phyloP scores from a whole-genome alignment of 371 early-diverging fungal species.

The Chytridiales sp. region DNA sequence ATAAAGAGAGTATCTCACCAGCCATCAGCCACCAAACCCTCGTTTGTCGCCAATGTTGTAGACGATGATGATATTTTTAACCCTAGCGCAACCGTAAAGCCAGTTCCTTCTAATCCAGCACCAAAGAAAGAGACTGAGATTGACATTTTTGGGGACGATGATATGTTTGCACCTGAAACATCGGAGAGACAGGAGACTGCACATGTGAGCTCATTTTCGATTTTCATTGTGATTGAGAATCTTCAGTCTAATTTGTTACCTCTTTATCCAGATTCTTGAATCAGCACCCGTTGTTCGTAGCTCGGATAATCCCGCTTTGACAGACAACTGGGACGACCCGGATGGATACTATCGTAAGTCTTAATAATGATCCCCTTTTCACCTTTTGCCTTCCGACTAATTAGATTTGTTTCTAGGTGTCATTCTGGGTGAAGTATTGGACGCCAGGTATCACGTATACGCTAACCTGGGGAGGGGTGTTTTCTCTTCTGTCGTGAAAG shows the following conservation, averaged over 20 bases:
- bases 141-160: conserved; percentile 43
- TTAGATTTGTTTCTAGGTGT: conserved; percentile 51
- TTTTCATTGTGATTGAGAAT: neutral
- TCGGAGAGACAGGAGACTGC: conserved; percentile 17
- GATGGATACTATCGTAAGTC: conserved; percentile 93
- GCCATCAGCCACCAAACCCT: neutral
- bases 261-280: conserved; percentile 39
- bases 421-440: conserved; percentile 82
- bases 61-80: conserved; percentile 34
- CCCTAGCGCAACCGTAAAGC: neutral
- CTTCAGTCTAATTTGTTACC: neutral
- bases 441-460: conserved; percentile 82
- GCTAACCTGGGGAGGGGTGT: conserved; percentile 91
- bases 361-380: neutral
- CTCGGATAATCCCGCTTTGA: conserved; percentile 49
- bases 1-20: conserved; percentile 9
- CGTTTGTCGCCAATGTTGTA: neutral
- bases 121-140: conserved; percentile 12
- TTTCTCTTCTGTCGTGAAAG: conserved; percentile 90
- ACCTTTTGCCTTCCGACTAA: neutral
- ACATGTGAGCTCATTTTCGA: conserved; percentile 22
- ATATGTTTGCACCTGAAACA: conserved; percentile 41
- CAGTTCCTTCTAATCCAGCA: neutral
- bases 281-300: conserved; percentile 41
- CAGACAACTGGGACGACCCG: conserved; percentile 92